A percentile compares a stretch with the other conserved stretches of the same genome.
These are phyloP conservation scores for Saccharomyces hybrid DNA, from an alignment of 1,139 yeast genomes.

Conservation along the genomic window DNA sequence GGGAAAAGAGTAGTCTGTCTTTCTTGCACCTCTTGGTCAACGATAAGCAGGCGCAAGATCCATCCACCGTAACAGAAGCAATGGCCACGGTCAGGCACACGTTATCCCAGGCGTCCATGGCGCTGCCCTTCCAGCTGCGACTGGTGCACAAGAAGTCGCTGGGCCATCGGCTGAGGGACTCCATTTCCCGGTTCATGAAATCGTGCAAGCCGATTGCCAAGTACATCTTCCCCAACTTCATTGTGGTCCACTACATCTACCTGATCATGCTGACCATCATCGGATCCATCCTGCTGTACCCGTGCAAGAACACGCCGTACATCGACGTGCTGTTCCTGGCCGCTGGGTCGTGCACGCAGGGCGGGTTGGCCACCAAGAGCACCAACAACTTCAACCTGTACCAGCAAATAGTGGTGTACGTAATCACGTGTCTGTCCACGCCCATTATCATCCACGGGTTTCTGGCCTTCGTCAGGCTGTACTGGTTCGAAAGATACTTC, in stretches of 20 bases:
- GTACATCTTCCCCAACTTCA: slow-evolving; percentile 60
- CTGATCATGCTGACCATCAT: slow-evolving; percentile 46
- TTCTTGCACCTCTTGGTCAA: background rate
- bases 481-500: slow-evolving; percentile 82
- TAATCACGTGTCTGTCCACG: slow-evolving; percentile 57
- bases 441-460: slow-evolving; percentile 85
- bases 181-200: slow-evolving; percentile 21
- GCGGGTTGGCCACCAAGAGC: slow-evolving; percentile 76
- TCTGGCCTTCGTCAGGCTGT: slow-evolving; percentile 64
- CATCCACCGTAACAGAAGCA: background rate
- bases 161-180: slow-evolving; percentile 33
- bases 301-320: slow-evolving; percentile 52
- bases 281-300: slow-evolving; percentile 66
- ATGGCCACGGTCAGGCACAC: background rate
- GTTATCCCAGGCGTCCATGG: background rate
- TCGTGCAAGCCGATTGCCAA: slow-evolving; percentile 40
- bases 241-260: slow-evolving; percentile 68
- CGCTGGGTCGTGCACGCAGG: slow-evolving; percentile 74
- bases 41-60: background rate
- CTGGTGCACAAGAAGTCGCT: slow-evolving; percentile 23
- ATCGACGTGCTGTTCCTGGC: slow-evolving; percentile 73
- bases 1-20: too few relatives aligned
- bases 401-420: slow-evolving; percentile 65
- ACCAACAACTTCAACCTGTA: slow-evolving; percentile 52
- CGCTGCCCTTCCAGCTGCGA: background rate